Evolutionary conservation across 2,329 filamentous ascomycete species (phyloP).

Genomic region (Alternaria infectoria): DNA sequence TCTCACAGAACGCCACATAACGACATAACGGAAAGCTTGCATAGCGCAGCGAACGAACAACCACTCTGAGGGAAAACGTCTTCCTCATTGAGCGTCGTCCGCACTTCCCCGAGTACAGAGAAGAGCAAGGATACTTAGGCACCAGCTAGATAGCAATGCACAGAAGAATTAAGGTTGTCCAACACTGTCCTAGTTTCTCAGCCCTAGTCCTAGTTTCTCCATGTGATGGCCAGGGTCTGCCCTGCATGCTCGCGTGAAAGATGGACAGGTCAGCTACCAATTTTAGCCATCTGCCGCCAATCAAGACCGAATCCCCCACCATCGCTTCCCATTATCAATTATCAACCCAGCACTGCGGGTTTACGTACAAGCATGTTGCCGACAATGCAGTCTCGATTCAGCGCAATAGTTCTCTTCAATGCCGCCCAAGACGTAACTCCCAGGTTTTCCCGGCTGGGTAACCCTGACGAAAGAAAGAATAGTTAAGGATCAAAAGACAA

Average conservation of each 20-base stretch:
- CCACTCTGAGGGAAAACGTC: background rate
- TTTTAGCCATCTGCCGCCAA: slow-evolving; percentile 8
- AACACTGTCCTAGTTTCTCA: slow-evolving; percentile 4
- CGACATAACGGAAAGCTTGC: background rate
- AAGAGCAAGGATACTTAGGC: slow-evolving; percentile 4
- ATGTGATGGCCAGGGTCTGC: slow-evolving; percentile 12
- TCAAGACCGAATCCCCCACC: background rate
- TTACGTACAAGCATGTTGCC: slow-evolving; percentile 18
- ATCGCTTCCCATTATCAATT: background rate
- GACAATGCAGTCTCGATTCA: background rate
- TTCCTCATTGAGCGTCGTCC: background rate
- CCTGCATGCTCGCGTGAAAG: slow-evolving; percentile 8
- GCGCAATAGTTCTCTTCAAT: background rate
- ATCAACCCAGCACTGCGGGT: slow-evolving; percentile 8
- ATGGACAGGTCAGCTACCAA: slow-evolving; percentile 11
- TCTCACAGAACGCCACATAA: slow-evolving; percentile 3
- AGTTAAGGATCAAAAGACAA: background rate
- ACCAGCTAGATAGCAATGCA: slow-evolving; percentile 6
- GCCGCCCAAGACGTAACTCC: background rate
- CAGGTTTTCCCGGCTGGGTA: background rate
- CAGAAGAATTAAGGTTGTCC: slow-evolving; percentile 10
- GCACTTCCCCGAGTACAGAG: slow-evolving; percentile 1
- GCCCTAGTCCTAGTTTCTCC: slow-evolving; percentile 7
- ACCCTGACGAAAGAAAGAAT: background rate
- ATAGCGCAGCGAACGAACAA: background rate